phyloP scores from a whole-genome alignment of 192 early-diverging fungal species.

The Podila epicladia region DNA sequence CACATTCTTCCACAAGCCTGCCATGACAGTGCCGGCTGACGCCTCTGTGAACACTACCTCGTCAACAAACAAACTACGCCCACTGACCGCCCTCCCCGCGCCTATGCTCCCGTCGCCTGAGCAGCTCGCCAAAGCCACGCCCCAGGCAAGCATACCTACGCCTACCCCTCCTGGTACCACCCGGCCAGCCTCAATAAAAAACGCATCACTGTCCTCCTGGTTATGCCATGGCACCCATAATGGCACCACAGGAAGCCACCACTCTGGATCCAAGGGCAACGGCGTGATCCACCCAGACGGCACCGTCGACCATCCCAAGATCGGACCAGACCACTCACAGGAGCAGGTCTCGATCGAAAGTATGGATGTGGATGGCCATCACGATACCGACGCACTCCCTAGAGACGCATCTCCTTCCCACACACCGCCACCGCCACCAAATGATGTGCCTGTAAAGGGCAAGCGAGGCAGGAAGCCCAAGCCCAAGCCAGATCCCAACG shows the following conservation, averaged over 20 bases:
- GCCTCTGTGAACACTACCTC: slow-evolving; percentile 5
- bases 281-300: too few relatives aligned
- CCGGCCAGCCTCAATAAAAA: not conserved
- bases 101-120: slow-evolving; percentile 27
- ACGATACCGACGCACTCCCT: not conserved
- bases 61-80: slow-evolving; percentile 6
- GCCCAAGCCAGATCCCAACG: slow-evolving; percentile 13
- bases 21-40: slow-evolving; percentile 35
- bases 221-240: not conserved
- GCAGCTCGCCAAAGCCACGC: slow-evolving; percentile 11
- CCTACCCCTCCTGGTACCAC: not conserved
- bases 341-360: not conserved
- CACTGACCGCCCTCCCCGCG: slow-evolving; percentile 14
- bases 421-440: slow-evolving; percentile 2
- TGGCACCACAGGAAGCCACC: not conserved
- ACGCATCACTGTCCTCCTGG: not conserved
- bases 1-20: not conserved
- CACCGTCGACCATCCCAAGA: not conserved
- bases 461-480: slow-evolving; percentile 37
- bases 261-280: too few relatives aligned
- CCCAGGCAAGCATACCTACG: not conserved
- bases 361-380: slow-evolving; percentile 1
- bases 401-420: not conserved
- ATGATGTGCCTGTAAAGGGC: slow-evolving; percentile 7
- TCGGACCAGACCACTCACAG: not conserved